Evolutionary conservation across 768 basidiomycete species (phyloP).

Genomic region (Podaxis rugospora): DNA sequence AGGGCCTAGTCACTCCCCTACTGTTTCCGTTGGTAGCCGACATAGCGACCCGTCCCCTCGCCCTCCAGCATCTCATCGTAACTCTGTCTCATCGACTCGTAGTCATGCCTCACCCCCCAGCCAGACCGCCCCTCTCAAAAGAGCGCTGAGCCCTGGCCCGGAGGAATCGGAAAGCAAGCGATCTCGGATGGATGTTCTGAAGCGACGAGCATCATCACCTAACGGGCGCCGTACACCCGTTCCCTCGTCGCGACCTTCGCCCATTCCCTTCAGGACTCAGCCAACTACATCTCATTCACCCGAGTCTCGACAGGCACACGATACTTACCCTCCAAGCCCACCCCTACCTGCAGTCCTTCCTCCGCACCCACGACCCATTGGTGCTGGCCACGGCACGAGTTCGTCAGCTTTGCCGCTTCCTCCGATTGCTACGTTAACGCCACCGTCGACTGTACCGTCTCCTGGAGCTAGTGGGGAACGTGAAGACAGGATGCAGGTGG

Average conservation of each 20-base stretch:
- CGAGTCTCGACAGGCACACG: constrained; percentile 50
- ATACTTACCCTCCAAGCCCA: constrained; percentile 49
- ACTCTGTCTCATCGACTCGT: constrained; percentile 62
- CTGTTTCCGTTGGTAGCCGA: constrained; percentile 53
- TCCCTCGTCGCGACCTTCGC: constrained; percentile 62
- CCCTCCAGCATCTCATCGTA: constrained; percentile 51
- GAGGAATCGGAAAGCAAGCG: constrained; percentile 63
- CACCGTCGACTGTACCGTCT: constrained; percentile 52
- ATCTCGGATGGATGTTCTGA: constrained; percentile 49
- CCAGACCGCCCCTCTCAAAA: constrained; percentile 47
- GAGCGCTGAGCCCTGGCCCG: constrained; percentile 62
- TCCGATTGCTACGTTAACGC: constrained; percentile 66
- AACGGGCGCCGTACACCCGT: constrained; percentile 49
- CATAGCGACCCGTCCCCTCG: constrained; percentile 46
- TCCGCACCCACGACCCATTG: constrained; percentile 72
- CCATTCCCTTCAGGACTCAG: constrained; percentile 71
- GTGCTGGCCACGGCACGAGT: constrained; percentile 38
- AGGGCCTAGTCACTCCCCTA: constrained; percentile 50
- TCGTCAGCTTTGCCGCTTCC: constrained; percentile 52
- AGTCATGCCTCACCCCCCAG: constrained; percentile 62
- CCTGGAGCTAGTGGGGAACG: constrained; percentile 38
- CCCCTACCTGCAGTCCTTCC: constrained; percentile 59
- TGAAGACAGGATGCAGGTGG: constrained; percentile 54
- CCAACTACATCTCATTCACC: constrained; percentile 60
- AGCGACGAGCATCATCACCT: constrained; percentile 51